Evolutionary conservation across 352 stramenopile species (phyloP).

Genomic region (Blastocystis sp.): DNA sequence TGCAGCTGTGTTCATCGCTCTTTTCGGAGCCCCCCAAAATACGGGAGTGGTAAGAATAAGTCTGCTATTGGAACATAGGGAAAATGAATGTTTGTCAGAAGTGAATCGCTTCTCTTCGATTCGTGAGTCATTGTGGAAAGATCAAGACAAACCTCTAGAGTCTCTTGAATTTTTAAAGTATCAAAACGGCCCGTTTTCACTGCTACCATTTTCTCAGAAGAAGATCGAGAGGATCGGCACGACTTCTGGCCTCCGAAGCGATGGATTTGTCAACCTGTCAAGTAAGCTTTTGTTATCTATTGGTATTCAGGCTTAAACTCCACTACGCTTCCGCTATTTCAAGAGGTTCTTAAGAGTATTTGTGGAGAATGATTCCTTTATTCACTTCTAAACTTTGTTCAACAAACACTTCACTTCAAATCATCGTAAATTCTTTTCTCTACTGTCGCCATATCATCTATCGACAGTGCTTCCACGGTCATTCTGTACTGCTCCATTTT

Average conservation of each 20-base stretch:
- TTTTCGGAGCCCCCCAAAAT: background rate
- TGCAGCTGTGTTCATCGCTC: background rate
- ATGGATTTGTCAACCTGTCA: background rate
- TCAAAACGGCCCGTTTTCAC: background rate
- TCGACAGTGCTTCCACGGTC: background rate
- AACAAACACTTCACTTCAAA: conserved; percentile 16
- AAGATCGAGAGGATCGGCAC: background rate
- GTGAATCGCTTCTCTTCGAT: background rate
- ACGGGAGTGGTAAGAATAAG: background rate
- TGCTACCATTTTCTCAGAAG: background rate
- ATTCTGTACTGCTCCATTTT: conserved; percentile 37
- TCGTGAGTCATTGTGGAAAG: background rate
- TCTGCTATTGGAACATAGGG: background rate
- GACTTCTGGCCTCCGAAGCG: background rate
- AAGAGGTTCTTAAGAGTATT: background rate
- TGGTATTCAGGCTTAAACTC: background rate
- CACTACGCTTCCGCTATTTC: background rate
- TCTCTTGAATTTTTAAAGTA: background rate
- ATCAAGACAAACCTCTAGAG: background rate
- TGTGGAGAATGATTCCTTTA: no score
- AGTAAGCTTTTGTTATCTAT: background rate
- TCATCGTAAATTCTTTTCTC: conserved; percentile 34
- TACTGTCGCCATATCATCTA: conserved; percentile 10
- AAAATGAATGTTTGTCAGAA: background rate
- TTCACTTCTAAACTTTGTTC: background rate